A percentile compares a stretch with the other conserved stretches of the same genome.
Evolutionary conservation across 139 green algal species (phyloP).

Genomic region (Mesostigma viride): DNA sequence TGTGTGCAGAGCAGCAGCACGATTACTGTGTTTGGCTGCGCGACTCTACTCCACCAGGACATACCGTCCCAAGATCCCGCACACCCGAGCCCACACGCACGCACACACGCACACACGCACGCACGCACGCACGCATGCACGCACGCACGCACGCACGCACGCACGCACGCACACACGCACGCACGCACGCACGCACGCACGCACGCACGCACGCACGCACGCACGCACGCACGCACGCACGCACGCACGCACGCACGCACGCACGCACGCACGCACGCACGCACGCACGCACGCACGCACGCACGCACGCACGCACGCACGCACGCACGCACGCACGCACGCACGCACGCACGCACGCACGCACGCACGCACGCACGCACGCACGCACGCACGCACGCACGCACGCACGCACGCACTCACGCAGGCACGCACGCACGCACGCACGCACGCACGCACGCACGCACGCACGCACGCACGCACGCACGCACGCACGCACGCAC

Average conservation of each 20-base stretch:
- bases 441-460: not conserved
- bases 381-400: not conserved
- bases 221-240: conserved; percentile 4
- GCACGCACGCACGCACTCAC: not conserved
- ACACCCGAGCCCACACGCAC: too few species aligned
- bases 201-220: conserved; percentile 7
- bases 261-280: conserved; percentile 9
- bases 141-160: conserved; percentile 16
- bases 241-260: not conserved
- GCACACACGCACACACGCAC: conserved; percentile 8
- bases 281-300: conserved; percentile 8
- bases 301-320: not conserved
- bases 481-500: not conserved
- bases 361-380: not conserved
- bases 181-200: not conserved
- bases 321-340: conserved; percentile 1
- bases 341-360: not conserved
- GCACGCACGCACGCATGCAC: conserved; percentile 8
- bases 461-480: not conserved
- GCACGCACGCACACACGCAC: conserved; percentile 7
- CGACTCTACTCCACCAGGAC: too few species aligned
- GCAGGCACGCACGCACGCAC: not conserved
- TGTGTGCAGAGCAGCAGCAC: too few species aligned
- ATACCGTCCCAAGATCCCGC: too few species aligned
- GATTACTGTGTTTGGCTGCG: too few species aligned